Evolutionary conservation across 148 eudicot species (phyloP).

Genomic region (Diospyros lotus): DNA sequence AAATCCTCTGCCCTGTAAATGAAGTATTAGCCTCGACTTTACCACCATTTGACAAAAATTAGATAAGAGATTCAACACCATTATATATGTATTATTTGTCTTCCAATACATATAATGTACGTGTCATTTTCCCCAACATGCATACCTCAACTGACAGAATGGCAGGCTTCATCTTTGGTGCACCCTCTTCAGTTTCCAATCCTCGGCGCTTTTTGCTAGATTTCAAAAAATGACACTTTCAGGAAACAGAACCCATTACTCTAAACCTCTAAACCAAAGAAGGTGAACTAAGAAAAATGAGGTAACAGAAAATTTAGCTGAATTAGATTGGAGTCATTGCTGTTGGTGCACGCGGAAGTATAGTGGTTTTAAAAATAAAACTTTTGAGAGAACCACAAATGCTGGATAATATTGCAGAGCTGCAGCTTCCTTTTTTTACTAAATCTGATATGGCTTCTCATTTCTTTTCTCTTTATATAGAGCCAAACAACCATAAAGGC

Average conservation of each 20-base stretch:
- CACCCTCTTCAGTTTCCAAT: slow-evolving; percentile 37
- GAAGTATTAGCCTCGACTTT: slow-evolving; percentile 5
- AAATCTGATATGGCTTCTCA: no score
- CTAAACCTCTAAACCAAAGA: not conserved
- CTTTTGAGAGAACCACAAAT: no score
- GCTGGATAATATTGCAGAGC: no score
- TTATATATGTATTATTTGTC: not conserved
- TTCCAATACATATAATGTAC: not conserved
- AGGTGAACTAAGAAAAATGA: no score
- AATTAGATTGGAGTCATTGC: no score
- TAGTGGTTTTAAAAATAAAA: no score
- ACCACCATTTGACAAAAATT: not conserved
- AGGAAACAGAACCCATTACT: not conserved
- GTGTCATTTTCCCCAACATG: slow-evolving; percentile 2
- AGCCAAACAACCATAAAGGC: no score
- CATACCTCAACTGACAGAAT: slow-evolving; percentile 95
- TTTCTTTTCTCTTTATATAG: no score
- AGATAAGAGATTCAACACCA: not conserved
- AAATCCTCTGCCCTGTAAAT: slow-evolving; percentile 86
- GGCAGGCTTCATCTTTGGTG: slow-evolving; percentile 70
- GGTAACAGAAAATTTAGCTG: no score
- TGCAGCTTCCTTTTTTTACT: no score
- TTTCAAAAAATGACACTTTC: not conserved
- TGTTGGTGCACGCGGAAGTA: no score
- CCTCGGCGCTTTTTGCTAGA: slow-evolving; percentile 53